phyloP scores from a whole-genome alignment of 208 protist species.

The Leishmania aethiopica region DNA sequence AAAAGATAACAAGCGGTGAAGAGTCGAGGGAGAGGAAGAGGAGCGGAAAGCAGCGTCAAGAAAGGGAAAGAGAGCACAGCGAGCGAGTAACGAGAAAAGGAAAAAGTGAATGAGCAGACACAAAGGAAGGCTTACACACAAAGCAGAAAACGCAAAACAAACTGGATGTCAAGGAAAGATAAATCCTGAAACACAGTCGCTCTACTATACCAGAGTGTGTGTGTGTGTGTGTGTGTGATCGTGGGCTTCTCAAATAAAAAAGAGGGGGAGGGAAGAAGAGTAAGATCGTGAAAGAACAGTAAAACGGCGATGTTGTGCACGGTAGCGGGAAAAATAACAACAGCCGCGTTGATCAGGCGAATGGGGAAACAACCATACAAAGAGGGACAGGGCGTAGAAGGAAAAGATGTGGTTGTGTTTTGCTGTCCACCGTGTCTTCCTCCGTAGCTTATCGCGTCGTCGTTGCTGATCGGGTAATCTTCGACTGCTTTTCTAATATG shows the following conservation, averaged over 20 bases:
- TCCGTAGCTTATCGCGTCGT: background rate
- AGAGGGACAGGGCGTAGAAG: background rate
- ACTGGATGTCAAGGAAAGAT: background rate
- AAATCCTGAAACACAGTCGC: background rate
- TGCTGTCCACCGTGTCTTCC: background rate
- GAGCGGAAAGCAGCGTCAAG: background rate
- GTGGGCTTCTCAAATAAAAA: background rate
- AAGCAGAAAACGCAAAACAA: background rate
- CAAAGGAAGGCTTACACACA: background rate
- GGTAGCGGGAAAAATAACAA: background rate
- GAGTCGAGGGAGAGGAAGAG: background rate
- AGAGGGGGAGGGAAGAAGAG: background rate
- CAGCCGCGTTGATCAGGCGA: background rate
- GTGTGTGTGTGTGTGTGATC: too few relatives aligned
- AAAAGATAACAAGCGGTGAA: background rate
- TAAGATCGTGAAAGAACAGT: background rate
- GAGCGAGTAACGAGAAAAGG: background rate
- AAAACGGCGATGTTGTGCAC: background rate
- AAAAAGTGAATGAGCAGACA: background rate
- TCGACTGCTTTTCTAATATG: background rate
- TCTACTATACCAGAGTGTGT: background rate
- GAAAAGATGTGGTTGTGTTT: background rate
- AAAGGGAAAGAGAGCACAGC: background rate
- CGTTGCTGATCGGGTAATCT: background rate
- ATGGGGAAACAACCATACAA: background rate